A percentile compares a stretch with the other conserved stretches of the same genome.
Conservation (phyloP, 176 grass and related monocot genomes). For the Secale cereale region DNA sequence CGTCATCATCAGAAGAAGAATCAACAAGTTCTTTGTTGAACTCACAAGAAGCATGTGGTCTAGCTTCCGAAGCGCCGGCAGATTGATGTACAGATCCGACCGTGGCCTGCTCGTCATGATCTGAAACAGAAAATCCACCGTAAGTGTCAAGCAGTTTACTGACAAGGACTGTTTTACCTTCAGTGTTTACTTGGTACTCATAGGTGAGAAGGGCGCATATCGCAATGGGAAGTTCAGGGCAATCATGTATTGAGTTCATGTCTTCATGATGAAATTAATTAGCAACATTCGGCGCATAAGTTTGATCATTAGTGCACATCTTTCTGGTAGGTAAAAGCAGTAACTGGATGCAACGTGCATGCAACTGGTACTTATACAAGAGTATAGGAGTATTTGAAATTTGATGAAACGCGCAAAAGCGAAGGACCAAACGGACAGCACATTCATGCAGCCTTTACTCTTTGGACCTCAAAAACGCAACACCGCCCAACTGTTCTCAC, state of each 20-base stretch:
- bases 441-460: conserved; percentile 38
- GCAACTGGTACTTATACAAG: not conserved
- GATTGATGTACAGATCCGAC: conserved; percentile 81
- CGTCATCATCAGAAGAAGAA: not conserved
- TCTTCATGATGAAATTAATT: not conserved
- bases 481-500: conserved; percentile 3
- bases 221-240: not conserved
- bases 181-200: too few species aligned
- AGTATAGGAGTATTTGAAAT: not conserved
- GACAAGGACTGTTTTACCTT: not conserved
- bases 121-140: conserved; percentile 36
- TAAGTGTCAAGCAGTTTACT: not conserved
- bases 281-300: not conserved
- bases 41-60: conserved; percentile 99
- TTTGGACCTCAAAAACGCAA: conserved; percentile 21
- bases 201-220: too few species aligned
- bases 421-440: conserved; percentile 12
- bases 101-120: conserved; percentile 89
- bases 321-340: not conserved
- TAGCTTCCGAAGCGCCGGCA: conserved; percentile 82
- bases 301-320: not conserved
- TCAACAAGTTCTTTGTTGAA: not conserved
- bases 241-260: not conserved
- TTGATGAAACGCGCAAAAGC: not conserved
- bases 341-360: not conserved